Evolutionary conservation across 2,329 filamentous ascomycete genomes (phyloP).

Genomic region (Podosphaera aphanis): DNA sequence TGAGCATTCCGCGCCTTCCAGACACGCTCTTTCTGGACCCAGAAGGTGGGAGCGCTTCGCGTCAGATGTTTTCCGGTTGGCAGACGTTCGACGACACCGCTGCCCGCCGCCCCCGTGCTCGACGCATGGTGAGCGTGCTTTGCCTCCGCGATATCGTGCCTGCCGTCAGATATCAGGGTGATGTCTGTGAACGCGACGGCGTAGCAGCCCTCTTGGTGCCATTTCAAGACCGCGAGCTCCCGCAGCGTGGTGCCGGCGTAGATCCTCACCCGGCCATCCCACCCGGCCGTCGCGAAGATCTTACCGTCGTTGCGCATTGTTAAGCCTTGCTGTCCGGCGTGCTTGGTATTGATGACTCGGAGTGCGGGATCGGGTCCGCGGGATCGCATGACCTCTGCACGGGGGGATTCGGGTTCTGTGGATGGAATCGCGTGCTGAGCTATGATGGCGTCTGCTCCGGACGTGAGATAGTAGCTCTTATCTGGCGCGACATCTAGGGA

Average conservation of each 20-base stretch:
- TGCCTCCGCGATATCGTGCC: not conserved
- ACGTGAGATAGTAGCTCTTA: slow-evolving; percentile 46
- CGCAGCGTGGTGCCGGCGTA: slow-evolving; percentile 63
- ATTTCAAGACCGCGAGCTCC: slow-evolving; percentile 78
- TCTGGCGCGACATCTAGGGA: slow-evolving; percentile 35
- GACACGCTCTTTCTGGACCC: slow-evolving; percentile 39
- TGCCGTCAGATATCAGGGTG: not conserved
- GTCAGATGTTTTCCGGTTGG: not conserved
- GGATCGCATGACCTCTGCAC: not conserved
- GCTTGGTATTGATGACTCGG: slow-evolving; percentile 45
- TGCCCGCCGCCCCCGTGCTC: not conserved
- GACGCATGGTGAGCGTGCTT: not conserved
- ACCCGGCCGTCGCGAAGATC: slow-evolving; percentile 75
- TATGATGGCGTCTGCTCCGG: slow-evolving; percentile 58
- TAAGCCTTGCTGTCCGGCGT: slow-evolving; percentile 72
- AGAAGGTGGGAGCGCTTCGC: slow-evolving; percentile 14
- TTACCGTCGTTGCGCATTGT: slow-evolving; percentile 55
- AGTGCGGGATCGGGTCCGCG: slow-evolving; percentile 25
- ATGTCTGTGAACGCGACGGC: slow-evolving; percentile 46
- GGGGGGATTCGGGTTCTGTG: slow-evolving; percentile 14
- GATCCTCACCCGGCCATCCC: slow-evolving; percentile 63
- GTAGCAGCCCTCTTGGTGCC: slow-evolving; percentile 79
- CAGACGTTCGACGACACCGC: not conserved
- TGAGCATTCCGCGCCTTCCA: slow-evolving; percentile 46
- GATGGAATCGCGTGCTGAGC: slow-evolving; percentile 43